A percentile compares a stretch with the other conserved stretches of the same genome.
phyloP scores from a whole-genome alignment of 306 rosid species.

The Prunus mongolica region DNA sequence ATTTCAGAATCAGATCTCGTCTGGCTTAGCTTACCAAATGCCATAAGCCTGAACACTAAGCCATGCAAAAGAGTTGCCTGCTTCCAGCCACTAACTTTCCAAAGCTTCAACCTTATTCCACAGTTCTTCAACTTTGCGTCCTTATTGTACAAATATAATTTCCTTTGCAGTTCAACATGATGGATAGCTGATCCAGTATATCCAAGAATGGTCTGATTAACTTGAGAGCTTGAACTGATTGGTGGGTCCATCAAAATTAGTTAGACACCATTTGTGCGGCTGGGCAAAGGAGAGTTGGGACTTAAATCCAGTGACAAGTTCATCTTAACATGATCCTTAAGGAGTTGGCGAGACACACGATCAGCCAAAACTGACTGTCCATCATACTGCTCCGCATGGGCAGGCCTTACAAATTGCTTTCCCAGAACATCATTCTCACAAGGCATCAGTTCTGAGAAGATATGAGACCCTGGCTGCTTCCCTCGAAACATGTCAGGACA shows the following conservation, averaged over 20 bases:
- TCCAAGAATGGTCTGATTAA: conserved; percentile 29
- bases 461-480: conserved; percentile 69
- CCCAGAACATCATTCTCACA: conserved; percentile 58
- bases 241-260: conserved; percentile 26
- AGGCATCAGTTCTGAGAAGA: conserved; percentile 54
- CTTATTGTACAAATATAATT: conserved; percentile 44
- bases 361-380: conserved; percentile 89
- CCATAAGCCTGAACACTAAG: conserved; percentile 24
- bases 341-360: conserved; percentile 79
- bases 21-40: conserved; percentile 20
- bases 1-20: conserved; percentile 23
- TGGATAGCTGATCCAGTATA: conserved; percentile 29
- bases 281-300: conserved; percentile 55
- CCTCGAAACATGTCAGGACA: conserved; percentile 68
- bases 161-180: conserved; percentile 40
- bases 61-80: conserved; percentile 33
- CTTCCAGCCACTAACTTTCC: conserved; percentile 35
- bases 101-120: conserved; percentile 42
- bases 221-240: conserved; percentile 26
- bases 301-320: conserved; percentile 67
- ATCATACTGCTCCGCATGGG: conserved; percentile 49
- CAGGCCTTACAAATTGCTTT: conserved; percentile 50
- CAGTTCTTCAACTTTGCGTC: conserved; percentile 39
- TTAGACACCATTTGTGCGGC: conserved; percentile 60
- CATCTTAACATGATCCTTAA: conserved; percentile 61